phyloP scores from a whole-genome alignment of 768 basidiomycete genomes.

The Lyophyllum semitale region DNA sequence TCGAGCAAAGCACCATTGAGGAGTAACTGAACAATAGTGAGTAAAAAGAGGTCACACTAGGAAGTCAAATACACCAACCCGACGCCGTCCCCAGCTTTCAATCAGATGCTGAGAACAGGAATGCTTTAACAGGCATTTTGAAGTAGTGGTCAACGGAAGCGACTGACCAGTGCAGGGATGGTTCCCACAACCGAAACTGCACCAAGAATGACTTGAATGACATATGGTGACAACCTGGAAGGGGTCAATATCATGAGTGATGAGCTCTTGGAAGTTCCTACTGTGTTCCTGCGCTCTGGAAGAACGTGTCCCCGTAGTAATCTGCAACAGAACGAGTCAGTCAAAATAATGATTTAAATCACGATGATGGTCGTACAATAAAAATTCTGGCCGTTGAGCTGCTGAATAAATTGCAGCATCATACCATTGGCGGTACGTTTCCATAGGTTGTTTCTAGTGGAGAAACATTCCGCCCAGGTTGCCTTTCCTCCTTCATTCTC shows the following conservation, averaged over 20 bases:
- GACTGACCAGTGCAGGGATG: constrained; percentile 61
- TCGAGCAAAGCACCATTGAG: constrained; percentile 64
- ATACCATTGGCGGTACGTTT: constrained; percentile 78
- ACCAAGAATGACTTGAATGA: constrained; percentile 78
- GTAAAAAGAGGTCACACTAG: neutral
- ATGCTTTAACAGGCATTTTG: neutral
- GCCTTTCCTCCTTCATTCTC: constrained; percentile 84
- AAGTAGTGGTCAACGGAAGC: neutral
- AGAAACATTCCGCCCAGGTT: constrained; percentile 80
- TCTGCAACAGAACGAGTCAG: constrained; percentile 37
- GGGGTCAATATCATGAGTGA: neutral
- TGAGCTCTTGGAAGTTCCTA: constrained; percentile 25
- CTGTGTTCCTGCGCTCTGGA: constrained; percentile 70
- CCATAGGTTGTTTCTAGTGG: constrained; percentile 65
- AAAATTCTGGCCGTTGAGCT: constrained; percentile 81
- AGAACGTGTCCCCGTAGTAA: constrained; percentile 82
- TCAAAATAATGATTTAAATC: neutral
- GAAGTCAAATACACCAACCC: constrained; percentile 33
- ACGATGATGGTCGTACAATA: constrained; percentile 53
- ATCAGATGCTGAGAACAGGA: constrained; percentile 48
- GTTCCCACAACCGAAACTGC: constrained; percentile 74
- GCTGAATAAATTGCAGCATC: constrained; percentile 83
- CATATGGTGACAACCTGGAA: constrained; percentile 60
- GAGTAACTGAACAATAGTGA: constrained; percentile 45
- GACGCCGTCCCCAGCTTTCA: constrained; percentile 74